These are phyloP conservation scores for Scutellaria galericulata DNA, from an alignment of 257 asterid genomes.

Conservation along the genomic window DNA sequence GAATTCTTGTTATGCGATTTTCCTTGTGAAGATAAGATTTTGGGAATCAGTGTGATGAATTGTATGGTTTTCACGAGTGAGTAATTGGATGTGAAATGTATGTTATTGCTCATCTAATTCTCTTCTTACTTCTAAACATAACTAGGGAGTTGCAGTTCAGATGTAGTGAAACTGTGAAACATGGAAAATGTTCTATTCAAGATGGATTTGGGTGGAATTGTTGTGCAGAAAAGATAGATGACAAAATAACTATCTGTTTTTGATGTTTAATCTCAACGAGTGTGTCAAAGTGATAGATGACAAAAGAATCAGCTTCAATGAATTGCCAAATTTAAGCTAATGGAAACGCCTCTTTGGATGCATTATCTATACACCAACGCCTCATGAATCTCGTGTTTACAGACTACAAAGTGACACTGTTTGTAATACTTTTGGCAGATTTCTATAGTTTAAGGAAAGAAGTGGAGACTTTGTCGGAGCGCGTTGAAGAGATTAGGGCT, in stretches of 20 bases:
- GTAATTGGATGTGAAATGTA: conserved; percentile 7
- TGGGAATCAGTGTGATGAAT: conserved; percentile 1
- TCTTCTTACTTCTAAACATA: neutral
- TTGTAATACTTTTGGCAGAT: conserved; percentile 55
- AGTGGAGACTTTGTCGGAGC: conserved; percentile 65
- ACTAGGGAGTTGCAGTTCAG: neutral
- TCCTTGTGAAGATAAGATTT: conserved; percentile 7
- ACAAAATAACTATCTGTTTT: neutral
- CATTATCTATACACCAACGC: neutral
- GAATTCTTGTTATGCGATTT: conserved; percentile 14
- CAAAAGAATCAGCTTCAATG: neutral
- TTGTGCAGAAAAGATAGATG: neutral
- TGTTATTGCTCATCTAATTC: conserved; percentile 18
- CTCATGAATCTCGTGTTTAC: conserved; percentile 14
- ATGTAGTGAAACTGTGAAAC: neutral
- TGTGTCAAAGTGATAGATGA: no score
- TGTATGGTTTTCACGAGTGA: conserved; percentile 19
- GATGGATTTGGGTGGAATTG: neutral
- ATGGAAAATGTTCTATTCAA: neutral
- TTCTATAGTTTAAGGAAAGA: conserved; percentile 86
- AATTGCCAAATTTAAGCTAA: conserved; percentile 12
- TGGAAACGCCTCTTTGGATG: neutral
- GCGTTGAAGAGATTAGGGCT: conserved; percentile 81
- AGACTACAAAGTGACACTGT: conserved; percentile 26
- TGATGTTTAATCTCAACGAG: neutral